phyloP scores from a whole-genome alignment of 345 rosid genomes.

The Salix suchowensis region DNA sequence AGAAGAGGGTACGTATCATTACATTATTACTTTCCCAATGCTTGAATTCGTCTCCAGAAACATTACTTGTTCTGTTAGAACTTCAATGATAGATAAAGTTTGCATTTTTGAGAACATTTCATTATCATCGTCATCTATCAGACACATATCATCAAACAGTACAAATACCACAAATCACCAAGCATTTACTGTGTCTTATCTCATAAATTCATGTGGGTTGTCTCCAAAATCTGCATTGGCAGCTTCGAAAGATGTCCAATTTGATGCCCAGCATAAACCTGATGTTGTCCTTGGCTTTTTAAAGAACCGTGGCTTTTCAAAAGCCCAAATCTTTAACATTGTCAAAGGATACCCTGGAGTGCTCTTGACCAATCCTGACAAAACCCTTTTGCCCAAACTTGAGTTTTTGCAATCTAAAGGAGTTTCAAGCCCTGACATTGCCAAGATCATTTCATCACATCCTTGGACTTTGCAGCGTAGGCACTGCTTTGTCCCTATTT shows the following conservation, averaged over 20 bases:
- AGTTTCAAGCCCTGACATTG: neutral
- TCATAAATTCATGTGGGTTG: conserved; percentile 20
- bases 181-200: no score
- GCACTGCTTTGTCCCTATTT: neutral
- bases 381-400: conserved; percentile 34
- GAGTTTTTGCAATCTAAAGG: conserved; percentile 35
- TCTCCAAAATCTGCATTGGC: conserved; percentile 24
- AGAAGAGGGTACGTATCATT: no score
- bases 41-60: no score
- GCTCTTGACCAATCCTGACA: conserved; percentile 13
- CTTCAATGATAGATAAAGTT: no score
- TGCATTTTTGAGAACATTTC: no score
- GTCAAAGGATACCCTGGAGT: conserved; percentile 5
- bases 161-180: no score
- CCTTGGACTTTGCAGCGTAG: neutral
- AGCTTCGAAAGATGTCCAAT: conserved; percentile 9
- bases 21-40: no score
- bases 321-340: conserved; percentile 16
- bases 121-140: no score
- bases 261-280: conserved; percentile 18
- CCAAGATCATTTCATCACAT: neutral
- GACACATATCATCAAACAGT: no score
- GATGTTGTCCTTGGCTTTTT: conserved; percentile 18
- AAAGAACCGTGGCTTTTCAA: conserved; percentile 22
- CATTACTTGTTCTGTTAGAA: no score